A percentile compares a stretch with the other conserved stretches of the same genome.
Evolutionary conservation across 2,329 filamentous ascomycete genomes (phyloP).

Genomic region (Scedosporium dehoogii): DNA sequence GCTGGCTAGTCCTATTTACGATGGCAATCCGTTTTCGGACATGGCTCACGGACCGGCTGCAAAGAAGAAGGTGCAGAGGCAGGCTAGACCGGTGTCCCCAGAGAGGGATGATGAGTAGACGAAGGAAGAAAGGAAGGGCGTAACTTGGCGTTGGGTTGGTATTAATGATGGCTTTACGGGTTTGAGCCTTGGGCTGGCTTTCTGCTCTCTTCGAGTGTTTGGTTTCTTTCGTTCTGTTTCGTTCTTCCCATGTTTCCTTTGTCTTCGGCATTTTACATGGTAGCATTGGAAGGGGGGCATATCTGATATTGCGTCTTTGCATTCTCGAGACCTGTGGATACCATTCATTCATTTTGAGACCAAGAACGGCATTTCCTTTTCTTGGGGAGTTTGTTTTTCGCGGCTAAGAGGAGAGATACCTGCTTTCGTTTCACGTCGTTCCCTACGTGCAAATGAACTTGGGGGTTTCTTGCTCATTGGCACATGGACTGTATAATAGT

Average conservation of each 20-base stretch:
- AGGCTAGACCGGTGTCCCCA: neutral
- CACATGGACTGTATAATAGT: no score
- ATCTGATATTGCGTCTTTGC: neutral
- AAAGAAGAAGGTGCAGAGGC: conserved; percentile 1
- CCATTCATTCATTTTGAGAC: neutral
- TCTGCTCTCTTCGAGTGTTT: no score
- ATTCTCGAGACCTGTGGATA: neutral
- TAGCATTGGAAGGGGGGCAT: neutral
- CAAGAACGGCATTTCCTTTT: neutral
- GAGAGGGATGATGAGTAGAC: neutral
- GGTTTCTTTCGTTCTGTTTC: neutral
- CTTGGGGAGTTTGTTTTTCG: neutral
- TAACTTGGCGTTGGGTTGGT: neutral
- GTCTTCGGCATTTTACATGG: neutral
- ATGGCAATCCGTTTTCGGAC: conserved; percentile 8
- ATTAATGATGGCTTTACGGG: no score
- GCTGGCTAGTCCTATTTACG: conserved; percentile 8
- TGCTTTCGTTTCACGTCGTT: neutral
- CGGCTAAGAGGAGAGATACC: neutral
- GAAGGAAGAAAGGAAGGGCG: neutral
- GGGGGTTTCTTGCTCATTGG: no score
- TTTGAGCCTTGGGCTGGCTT: no score
- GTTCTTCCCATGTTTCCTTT: neutral
- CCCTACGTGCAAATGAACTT: neutral
- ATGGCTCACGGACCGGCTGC: neutral